These are phyloP conservation scores for Dentipellis fragilis DNA, from an alignment of 768 basidiomycete species.

Conservation along the genomic window DNA sequence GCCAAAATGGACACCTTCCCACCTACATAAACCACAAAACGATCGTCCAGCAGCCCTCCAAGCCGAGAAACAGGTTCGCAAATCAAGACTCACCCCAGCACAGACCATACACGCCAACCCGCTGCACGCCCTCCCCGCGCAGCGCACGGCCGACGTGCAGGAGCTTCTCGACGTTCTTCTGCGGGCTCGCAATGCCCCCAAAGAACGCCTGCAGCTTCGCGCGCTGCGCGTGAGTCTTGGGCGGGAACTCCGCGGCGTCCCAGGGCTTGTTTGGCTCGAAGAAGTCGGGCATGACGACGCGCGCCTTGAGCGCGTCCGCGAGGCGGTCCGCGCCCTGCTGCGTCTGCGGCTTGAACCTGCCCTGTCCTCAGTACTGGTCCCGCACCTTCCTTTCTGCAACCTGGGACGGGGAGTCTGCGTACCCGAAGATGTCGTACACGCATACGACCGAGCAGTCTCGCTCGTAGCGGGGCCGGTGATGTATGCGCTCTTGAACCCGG, in stretches of 20 bases:
- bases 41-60: too few relatives aligned
- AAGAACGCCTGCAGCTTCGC: constrained; percentile 48
- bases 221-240: constrained; percentile 42
- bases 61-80: not conserved
- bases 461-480: constrained; percentile 14
- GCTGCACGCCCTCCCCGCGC: constrained; percentile 32
- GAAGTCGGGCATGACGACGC: constrained; percentile 60
- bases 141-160: constrained; percentile 30
- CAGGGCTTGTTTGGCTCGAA: constrained; percentile 45
- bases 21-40: not conserved
- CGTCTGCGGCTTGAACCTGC: constrained; percentile 47
- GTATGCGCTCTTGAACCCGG: constrained; percentile 32
- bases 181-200: constrained; percentile 37
- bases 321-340: constrained; percentile 47
- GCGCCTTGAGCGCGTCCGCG: constrained; percentile 38
- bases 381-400: too few relatives aligned
- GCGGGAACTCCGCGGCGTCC: constrained; percentile 40
- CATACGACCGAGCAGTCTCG: constrained; percentile 44
- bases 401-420: not conserved
- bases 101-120: constrained; percentile 42
- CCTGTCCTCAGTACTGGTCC: too few relatives aligned
- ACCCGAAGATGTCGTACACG: constrained; percentile 61
- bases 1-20: not conserved
- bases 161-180: constrained; percentile 29
- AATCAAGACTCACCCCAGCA: constrained; percentile 37